phyloP scores from a whole-genome alignment of 805 yeast species.

The Debaryomyces maramus region DNA sequence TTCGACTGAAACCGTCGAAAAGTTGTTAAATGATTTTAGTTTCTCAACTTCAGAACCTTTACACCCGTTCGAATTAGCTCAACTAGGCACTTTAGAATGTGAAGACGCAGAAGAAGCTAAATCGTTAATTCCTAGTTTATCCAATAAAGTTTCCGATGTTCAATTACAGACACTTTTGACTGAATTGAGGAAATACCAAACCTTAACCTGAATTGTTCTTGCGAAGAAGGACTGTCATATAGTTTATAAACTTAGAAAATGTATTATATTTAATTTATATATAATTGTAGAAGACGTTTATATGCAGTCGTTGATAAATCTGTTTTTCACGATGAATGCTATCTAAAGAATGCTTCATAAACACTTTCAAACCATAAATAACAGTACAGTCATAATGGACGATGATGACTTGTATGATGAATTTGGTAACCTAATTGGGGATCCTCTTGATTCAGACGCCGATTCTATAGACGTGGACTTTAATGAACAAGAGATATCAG shows the following conservation, averaged over 20 bases:
- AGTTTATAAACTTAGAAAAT: not conserved
- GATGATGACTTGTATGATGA: slow-evolving; percentile 75
- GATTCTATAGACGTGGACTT: slow-evolving; percentile 11
- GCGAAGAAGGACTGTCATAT: not conserved
- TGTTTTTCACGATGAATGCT: not conserved
- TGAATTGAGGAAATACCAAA: slow-evolving; percentile 67
- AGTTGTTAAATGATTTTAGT: slow-evolving; percentile 71
- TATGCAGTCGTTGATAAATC: not conserved
- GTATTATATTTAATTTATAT: slow-evolving; percentile 1
- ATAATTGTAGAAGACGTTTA: not conserved
- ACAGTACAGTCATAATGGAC: slow-evolving; percentile 41
- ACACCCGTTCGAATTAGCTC: slow-evolving; percentile 96
- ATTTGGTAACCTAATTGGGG: slow-evolving; percentile 69
- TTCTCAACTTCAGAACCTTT: slow-evolving; percentile 47
- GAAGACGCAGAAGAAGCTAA: slow-evolving; percentile 98
- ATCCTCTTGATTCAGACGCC: slow-evolving; percentile 47
- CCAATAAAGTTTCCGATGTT: slow-evolving; percentile 76
- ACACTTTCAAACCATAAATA: too few species aligned
- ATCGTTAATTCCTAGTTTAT: slow-evolving; percentile 86
- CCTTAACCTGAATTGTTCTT: slow-evolving; percentile 28
- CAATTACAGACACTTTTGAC: slow-evolving; percentile 86
- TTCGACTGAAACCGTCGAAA: slow-evolving; percentile 91
- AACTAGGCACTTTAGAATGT: slow-evolving; percentile 84
- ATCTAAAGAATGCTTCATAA: not conserved
- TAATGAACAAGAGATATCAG: not conserved